These are phyloP conservation scores for Gliomastix tumulicola DNA, from an alignment of 2,329 filamentous ascomycete species.

Conservation along the genomic window DNA sequence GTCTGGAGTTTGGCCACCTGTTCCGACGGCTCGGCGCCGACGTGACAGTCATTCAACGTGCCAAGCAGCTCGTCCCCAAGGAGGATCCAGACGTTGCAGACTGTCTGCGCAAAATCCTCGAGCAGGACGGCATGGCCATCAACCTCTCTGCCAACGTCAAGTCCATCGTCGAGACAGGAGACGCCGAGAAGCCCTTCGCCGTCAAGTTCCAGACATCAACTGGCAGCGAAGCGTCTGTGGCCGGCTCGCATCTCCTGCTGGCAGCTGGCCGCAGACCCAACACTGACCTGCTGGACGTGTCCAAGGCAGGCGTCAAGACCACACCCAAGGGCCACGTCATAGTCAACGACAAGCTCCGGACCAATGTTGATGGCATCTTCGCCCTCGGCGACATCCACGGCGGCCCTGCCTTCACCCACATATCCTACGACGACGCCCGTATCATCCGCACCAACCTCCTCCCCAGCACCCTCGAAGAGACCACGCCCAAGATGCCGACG, in stretches of 20 bases:
- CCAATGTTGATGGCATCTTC: conserved; percentile 32
- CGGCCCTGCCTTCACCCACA: conserved; percentile 46
- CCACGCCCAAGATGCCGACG: conserved; percentile 15
- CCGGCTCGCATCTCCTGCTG: conserved; percentile 39
- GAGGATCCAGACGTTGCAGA: conserved; percentile 42
- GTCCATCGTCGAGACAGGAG: conserved; percentile 12
- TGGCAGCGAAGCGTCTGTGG: conserved; percentile 15
- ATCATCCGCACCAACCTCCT: conserved; percentile 39
- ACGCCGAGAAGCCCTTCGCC: conserved; percentile 7
- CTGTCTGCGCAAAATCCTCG: conserved; percentile 30
- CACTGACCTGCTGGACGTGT: conserved; percentile 35
- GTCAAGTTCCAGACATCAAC: conserved; percentile 11
- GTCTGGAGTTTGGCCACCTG: conserved; percentile 46
- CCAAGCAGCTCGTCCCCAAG: conserved; percentile 29
- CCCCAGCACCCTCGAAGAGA: conserved; percentile 12
- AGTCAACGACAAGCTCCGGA: conserved; percentile 35
- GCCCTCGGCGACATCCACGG: conserved; percentile 46
- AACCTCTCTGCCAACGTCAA: conserved; percentile 24
- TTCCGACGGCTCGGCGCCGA: conserved; percentile 40
- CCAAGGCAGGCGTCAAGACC: conserved; percentile 28
- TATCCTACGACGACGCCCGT: conserved; percentile 49
- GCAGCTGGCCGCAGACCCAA: conserved; percentile 43
- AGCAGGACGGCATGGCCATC: conserved; percentile 37
- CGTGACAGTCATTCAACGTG: conserved; percentile 40
- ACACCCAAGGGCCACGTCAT: conserved; percentile 33